A percentile compares a stretch with the other conserved stretches of the same genome.
phyloP scores from a whole-genome alignment of 2,329 filamentous ascomycete genomes.

The Trichophyton verrucosum region DNA sequence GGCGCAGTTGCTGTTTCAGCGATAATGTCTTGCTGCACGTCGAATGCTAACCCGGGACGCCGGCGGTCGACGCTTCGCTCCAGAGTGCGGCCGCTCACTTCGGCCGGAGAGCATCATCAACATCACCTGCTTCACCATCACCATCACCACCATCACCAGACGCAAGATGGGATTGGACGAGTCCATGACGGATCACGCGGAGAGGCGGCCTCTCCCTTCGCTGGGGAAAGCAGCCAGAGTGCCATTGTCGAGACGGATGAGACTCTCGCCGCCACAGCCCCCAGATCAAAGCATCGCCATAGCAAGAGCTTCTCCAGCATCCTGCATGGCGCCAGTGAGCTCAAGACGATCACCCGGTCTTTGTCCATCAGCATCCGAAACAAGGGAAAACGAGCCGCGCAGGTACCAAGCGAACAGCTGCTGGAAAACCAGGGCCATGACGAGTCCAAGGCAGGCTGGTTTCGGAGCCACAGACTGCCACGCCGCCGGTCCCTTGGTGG shows the following conservation, averaged over 20 bases:
- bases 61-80: constrained; percentile 28
- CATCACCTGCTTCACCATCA: background rate
- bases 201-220: constrained; percentile 9
- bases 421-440: constrained; percentile 8
- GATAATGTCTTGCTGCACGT: background rate
- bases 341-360: constrained; percentile 31
- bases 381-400: constrained; percentile 16
- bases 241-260: background rate
- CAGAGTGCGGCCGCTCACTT: constrained; percentile 27
- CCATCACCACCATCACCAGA: background rate
- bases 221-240: constrained; percentile 5
- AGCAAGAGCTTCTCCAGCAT: constrained; percentile 33
- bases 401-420: constrained; percentile 3
- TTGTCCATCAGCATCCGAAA: constrained; percentile 30
- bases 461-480: constrained; percentile 21
- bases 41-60: constrained; percentile 7
- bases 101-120: constrained; percentile 14
- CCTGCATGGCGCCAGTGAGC: constrained; percentile 30
- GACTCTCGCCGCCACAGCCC: background rate
- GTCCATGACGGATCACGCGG: constrained; percentile 10
- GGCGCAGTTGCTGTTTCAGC: background rate
- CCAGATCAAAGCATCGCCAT: constrained; percentile 8
- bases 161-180: background rate
- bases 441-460: constrained; percentile 19
- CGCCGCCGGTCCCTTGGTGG: constrained; percentile 27